Evolutionary conservation across 1,284 basidiomycete genomes (phyloP), one percentile per base, ranked within the genome.

Genomic region (Apiotrichum akiyoshidainum): DNA sequence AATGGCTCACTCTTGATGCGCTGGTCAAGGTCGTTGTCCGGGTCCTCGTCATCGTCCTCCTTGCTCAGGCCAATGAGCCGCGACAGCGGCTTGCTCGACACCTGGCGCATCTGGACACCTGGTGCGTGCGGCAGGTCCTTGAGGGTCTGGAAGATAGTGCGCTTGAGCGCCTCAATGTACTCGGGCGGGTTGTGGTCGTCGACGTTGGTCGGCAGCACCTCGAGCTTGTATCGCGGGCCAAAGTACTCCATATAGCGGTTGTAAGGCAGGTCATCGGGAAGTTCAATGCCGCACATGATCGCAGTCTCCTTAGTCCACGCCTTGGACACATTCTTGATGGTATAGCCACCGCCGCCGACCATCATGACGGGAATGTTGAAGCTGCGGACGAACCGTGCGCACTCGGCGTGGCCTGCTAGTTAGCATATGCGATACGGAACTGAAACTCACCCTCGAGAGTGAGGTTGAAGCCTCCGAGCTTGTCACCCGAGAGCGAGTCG

Each of bases 161-260:
- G 79, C 65, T 87, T 85, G 53, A 96, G 86, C 60, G 83, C 83
- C 59, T 96, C 87, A 21, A 99, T 78, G 49, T 90, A 91, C 68
- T 93, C 88, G 65, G 85, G 85, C 56, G 88, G 78, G 74, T 99
- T 99, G 70, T 90, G 79, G 74, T 99, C 92, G 63, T 96, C 93
- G 87, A 96, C 92, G 72, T 97, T 97, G 65, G 89, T 98, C 59
- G 83, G 83, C 12, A 87, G 83, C 3, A 99, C 94, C 70, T 97
- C 92, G 34, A 99, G 82, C 66, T 94, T 85, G 79, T 95, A 99
- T 58, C 93, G 83, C 14, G 96, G 96, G 0, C 94, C 95, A 76
- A 94, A 99, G 86, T 94, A 99, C 75, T 98, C 94, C 74, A 97
- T 91, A 77, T 93, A 97, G 69, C 94, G 88, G 77, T 91, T 96